Evolutionary conservation across 352 stramenopile species (phyloP).

Genomic region (Globisporangium iwayamae): DNA sequence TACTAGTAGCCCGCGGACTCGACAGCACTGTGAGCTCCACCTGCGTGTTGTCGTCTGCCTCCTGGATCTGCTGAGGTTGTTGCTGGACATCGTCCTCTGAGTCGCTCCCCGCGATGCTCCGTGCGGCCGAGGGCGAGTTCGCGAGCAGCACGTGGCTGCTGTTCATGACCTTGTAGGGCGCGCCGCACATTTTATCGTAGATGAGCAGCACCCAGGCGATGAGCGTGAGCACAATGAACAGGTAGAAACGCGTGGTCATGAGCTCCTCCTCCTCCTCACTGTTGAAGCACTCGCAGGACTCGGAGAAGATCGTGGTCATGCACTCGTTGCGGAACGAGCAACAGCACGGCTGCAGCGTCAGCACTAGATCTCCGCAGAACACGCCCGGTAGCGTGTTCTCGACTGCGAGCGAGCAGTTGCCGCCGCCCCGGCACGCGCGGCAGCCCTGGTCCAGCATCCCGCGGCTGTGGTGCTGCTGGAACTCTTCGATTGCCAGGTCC

Average conservation of each 20-base stretch:
- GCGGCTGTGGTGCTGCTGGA: constrained; percentile 9
- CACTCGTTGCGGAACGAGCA: constrained; percentile 73
- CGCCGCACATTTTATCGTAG: constrained; percentile 74
- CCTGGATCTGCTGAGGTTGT: not conserved
- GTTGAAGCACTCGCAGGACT: constrained; percentile 68
- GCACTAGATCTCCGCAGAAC: constrained; percentile 65
- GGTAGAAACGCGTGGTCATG: constrained; percentile 64
- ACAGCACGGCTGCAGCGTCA: constrained; percentile 70
- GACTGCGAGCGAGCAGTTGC: constrained; percentile 66
- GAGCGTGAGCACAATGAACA: constrained; percentile 61
- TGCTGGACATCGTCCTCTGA: constrained; percentile 28
- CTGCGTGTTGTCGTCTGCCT: constrained; percentile 4
- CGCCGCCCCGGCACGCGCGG: constrained; percentile 38
- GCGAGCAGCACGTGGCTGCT: constrained; percentile 66
- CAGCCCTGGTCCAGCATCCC: constrained; percentile 38
- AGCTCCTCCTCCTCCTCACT: constrained; percentile 53
- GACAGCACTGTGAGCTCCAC: constrained; percentile 14
- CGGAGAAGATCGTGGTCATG: constrained; percentile 70
- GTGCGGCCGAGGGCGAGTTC: constrained; percentile 44
- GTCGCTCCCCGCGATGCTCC: constrained; percentile 25
- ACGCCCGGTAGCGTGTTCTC: constrained; percentile 46
- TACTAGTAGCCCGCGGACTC: constrained; percentile 8
- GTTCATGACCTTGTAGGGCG: constrained; percentile 78
- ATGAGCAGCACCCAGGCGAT: constrained; percentile 56
- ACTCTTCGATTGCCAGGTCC: constrained; percentile 12